Conservation (phyloP, 2,329 filamentous ascomycete species). For the Metarhizium rileyi region DNA sequence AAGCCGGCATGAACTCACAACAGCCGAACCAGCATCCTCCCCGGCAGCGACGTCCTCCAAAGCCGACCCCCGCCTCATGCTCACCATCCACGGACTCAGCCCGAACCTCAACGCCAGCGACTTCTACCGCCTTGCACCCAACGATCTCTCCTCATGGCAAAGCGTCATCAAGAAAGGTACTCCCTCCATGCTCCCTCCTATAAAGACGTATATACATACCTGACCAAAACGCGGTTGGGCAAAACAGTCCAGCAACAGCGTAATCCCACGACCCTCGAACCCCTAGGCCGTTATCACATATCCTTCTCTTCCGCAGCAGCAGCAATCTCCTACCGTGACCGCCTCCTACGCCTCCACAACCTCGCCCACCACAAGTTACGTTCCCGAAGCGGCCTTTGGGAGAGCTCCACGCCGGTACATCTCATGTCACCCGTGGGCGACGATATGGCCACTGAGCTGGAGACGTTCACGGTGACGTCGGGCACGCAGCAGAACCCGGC, state of each 20-base stretch:
- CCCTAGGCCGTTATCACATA: constrained; percentile 57
- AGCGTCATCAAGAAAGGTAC: constrained; percentile 49
- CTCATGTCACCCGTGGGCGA: constrained; percentile 12
- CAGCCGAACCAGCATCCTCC: not conserved
- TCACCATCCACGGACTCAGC: constrained; percentile 51
- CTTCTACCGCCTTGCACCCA: constrained; percentile 57
- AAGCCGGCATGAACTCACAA: not conserved
- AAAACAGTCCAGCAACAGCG: constrained; percentile 50
- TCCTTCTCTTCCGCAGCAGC: constrained; percentile 53
- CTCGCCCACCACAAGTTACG: constrained; percentile 21
- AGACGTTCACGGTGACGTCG: constrained; percentile 19
- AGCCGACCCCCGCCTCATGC: constrained; percentile 20
- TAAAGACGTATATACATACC: not conserved
- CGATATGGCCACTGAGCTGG: constrained; percentile 15
- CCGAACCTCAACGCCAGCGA: constrained; percentile 54
- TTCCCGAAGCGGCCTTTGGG: constrained; percentile 21
- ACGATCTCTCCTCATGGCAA: constrained; percentile 60
- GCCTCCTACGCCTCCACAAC: constrained; percentile 23
- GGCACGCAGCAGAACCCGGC: constrained; percentile 13
- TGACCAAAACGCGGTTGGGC: not conserved
- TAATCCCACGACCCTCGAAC: constrained; percentile 51
- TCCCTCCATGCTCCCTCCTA: not conserved
- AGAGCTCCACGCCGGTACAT: constrained; percentile 15
- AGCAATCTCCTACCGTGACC: constrained; percentile 48
- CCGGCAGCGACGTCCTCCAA: not conserved